Evolutionary conservation across 83 land plant species (phyloP), one percentile per base, ranked within the genome.

Genomic region (Thuja plicata): DNA sequence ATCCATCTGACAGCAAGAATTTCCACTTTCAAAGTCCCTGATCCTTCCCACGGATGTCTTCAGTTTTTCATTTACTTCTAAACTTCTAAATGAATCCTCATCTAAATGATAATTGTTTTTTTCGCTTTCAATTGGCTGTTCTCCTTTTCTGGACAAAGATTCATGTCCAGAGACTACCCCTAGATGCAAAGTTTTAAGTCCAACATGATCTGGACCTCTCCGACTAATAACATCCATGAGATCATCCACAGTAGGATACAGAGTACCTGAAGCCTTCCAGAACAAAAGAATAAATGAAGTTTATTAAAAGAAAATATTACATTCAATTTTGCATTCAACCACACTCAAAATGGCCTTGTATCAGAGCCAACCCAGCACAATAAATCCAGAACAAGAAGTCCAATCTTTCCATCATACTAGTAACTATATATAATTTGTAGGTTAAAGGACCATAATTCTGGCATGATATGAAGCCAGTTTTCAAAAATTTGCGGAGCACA

Each of bases 121-220:
- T 86, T 35, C 8, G 37, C 74, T 86, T 55, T 34, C 71, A 5
- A 57, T 54, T 21, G 15, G 46, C 43, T 37, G 54, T 73, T 43
- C 55, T 32, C 74, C 52, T 32, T 19, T 43, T 41, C 55, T 88
- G 41, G 41, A 41, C 43, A 7, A 12, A 83, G 81, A 41, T 88
- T 37, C 89, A 79, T 88, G 82, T 41, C 9, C 89, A 41, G 40
- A 38, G 41, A 38, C 83, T 46, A 48, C 85, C 76, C 71, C 37
- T 21, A 91, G 83, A 17, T 50, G 85, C 40, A 93, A 24, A 74
- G 84, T 91, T 76, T 87, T 83, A 27, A 70, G 86, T 78, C 96
- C 96, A 40, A 93, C 84, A 74, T 90, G 89, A 92, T 96, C 97
- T 38, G 97, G 97, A 70, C 97, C 97, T 78, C 97, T 87, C 82